Percentiles rank a stretch among this genome's conserved stretches.
Evolutionary conservation across 208 protist species (phyloP).

Genomic region (Endotrypanum monterogeii): DNA sequence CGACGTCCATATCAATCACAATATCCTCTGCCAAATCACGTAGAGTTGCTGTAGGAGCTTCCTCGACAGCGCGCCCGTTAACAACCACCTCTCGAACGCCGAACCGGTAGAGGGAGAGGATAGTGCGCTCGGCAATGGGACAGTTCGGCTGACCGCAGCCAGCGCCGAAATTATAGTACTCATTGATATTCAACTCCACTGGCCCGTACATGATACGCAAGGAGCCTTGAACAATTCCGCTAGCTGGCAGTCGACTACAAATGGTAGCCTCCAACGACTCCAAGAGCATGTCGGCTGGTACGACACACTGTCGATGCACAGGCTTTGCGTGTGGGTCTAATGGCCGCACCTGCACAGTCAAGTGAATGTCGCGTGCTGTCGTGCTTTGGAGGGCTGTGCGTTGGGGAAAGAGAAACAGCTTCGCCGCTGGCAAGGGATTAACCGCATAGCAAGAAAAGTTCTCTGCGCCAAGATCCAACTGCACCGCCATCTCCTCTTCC

Average conservation of each 20-base stretch:
- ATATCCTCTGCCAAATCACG: conserved; percentile 61
- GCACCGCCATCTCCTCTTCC: conserved; percentile 83
- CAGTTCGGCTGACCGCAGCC: conserved; percentile 77
- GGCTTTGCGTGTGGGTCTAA: conserved; percentile 57
- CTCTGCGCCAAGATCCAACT: conserved; percentile 59
- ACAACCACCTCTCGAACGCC: conserved; percentile 82
- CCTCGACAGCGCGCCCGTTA: conserved; percentile 72
- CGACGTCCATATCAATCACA: conserved; percentile 73
- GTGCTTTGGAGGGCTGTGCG: conserved; percentile 60
- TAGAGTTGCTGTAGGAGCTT: conserved; percentile 28
- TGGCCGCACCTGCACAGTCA: conserved; percentile 70
- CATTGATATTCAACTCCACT: conserved; percentile 85
- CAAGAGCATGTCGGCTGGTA: conserved; percentile 79
- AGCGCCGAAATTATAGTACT: conserved; percentile 85
- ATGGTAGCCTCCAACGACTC: conserved; percentile 75
- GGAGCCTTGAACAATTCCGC: conserved; percentile 73
- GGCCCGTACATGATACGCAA: conserved; percentile 85
- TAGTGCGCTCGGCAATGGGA: conserved; percentile 80
- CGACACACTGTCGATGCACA: conserved; percentile 62
- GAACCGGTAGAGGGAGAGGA: conserved; percentile 83
- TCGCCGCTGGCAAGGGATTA: conserved; percentile 68
- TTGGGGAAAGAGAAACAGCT: conserved; percentile 77
- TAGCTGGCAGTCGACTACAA: conserved; percentile 57
- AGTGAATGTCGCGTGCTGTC: conserved; percentile 66
- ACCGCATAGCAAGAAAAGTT: conserved; percentile 86